Conservation (phyloP, 2,329 filamentous ascomycete genomes). For the Ceratocystis harringtonii region DNA sequence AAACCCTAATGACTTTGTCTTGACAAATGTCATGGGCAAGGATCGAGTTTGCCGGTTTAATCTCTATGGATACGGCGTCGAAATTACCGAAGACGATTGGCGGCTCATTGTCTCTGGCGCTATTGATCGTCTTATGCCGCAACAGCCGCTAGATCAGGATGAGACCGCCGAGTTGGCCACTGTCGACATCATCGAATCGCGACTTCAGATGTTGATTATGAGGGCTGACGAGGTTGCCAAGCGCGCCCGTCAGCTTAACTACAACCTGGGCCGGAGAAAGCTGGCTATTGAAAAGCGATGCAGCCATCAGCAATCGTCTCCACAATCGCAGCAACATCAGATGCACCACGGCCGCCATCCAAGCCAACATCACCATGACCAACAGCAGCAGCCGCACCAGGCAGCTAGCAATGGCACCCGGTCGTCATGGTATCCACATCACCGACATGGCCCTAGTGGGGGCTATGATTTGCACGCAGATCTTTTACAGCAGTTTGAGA, state of each 20-base stretch:
- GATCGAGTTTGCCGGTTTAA: conserved; percentile 64
- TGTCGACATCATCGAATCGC: conserved; percentile 68
- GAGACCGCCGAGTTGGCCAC: conserved; percentile 75
- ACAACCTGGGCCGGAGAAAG: conserved; percentile 59
- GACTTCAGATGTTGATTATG: conserved; percentile 61
- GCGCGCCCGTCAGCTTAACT: conserved; percentile 59
- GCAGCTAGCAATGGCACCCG: neutral
- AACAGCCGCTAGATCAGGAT: conserved; percentile 69
- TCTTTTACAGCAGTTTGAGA: conserved; percentile 38
- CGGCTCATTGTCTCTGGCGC: conserved; percentile 69
- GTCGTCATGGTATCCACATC: conserved; percentile 15
- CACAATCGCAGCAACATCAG: conserved; percentile 13
- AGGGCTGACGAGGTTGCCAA: conserved; percentile 58
- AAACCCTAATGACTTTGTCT: conserved; percentile 62
- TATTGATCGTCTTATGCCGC: conserved; percentile 62
- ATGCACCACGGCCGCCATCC: conserved; percentile 4
- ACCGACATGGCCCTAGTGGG: conserved; percentile 12
- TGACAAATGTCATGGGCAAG: conserved; percentile 54
- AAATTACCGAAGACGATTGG: conserved; percentile 81
- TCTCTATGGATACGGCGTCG: conserved; percentile 64
- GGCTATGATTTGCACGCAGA: conserved; percentile 37
- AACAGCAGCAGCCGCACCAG: neutral
- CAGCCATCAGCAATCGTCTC: conserved; percentile 24
- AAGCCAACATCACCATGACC: neutral
- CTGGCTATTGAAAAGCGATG: conserved; percentile 55